phyloP scores from a whole-genome alignment of 2,329 filamentous ascomycete species.

The Ceratocystis destructans region DNA sequence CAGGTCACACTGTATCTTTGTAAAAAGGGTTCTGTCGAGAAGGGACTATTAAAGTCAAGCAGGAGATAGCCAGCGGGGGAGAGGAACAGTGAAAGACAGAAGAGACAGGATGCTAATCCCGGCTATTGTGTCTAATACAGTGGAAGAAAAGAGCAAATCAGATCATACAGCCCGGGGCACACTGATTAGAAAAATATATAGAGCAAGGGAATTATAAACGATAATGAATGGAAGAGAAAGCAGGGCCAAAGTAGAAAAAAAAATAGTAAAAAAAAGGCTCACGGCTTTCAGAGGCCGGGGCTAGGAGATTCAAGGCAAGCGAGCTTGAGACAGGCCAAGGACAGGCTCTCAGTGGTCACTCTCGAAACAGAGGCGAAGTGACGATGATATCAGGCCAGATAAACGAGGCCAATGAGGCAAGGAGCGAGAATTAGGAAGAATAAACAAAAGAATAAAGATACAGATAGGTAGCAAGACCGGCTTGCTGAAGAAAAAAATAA shows the following conservation, averaged over 20 bases:
- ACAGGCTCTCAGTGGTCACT: slow-evolving; percentile 4
- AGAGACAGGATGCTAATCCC: not conserved
- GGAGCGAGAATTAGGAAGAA: not conserved
- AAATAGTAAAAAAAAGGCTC: not conserved
- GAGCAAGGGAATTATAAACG: not conserved
- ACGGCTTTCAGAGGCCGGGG: not conserved
- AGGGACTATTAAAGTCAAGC: too few relatives aligned
- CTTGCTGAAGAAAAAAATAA: not conserved
- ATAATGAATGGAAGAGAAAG: not conserved
- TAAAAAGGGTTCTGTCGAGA: too few relatives aligned
- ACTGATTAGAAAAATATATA: not conserved
- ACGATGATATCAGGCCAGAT: slow-evolving; percentile 1
- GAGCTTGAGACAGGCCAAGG: not conserved
- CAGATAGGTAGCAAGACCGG: not conserved
- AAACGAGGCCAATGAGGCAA: not conserved
- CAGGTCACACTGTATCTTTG: not conserved
- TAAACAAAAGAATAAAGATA: not conserved
- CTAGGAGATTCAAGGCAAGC: not conserved
- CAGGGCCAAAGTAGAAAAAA: too few relatives aligned
- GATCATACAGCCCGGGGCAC: not conserved
- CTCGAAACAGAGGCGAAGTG: slow-evolving; percentile 7
- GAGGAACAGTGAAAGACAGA: not conserved
- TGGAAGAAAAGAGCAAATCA: not conserved
- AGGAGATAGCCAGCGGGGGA: not conserved
- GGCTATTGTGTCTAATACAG: not conserved